Percentiles rank a stretch among this genome's conserved stretches.
These are phyloP conservation scores for Persicaria tinctoria DNA, from an alignment of 148 eudicot genomes.

Conservation along the genomic window DNA sequence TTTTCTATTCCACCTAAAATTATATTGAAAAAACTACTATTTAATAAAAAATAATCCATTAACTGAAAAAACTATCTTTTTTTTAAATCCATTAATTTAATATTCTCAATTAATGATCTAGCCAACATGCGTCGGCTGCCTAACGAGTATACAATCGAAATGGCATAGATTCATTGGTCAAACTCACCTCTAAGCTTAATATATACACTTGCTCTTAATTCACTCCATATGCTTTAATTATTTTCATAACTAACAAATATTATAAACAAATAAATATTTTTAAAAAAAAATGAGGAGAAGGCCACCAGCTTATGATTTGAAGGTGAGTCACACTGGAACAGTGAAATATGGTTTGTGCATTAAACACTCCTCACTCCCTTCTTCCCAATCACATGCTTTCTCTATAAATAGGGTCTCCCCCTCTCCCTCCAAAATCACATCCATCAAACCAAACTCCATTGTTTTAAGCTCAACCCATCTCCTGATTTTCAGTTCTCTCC, in stretches of 20 bases:
- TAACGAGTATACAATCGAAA: background rate
- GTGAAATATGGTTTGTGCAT: background rate
- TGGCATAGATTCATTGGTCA: conserved; percentile 4
- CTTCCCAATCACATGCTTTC: background rate
- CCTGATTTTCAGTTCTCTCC: background rate
- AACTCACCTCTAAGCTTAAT: background rate
- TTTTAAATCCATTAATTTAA: too few species aligned
- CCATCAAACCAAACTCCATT: background rate
- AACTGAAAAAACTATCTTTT: background rate
- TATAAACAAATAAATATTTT: too few species aligned
- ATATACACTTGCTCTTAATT: background rate
- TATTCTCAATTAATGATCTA: background rate
- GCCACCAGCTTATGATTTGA: background rate
- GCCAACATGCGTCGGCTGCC: background rate
- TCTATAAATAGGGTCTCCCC: background rate
- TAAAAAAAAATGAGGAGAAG: background rate
- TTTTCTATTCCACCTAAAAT: too few species aligned
- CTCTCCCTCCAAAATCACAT: conserved; percentile 2
- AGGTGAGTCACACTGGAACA: background rate
- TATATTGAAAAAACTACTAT: too few species aligned
- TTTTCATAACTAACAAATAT: too few species aligned
- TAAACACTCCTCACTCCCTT: background rate
- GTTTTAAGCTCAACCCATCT: background rate
- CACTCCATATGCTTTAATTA: background rate
- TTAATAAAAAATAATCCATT: too few species aligned